Evolutionary conservation across 805 yeast genomes (phyloP).

Genomic region (Jamesozyma hellenica): DNA sequence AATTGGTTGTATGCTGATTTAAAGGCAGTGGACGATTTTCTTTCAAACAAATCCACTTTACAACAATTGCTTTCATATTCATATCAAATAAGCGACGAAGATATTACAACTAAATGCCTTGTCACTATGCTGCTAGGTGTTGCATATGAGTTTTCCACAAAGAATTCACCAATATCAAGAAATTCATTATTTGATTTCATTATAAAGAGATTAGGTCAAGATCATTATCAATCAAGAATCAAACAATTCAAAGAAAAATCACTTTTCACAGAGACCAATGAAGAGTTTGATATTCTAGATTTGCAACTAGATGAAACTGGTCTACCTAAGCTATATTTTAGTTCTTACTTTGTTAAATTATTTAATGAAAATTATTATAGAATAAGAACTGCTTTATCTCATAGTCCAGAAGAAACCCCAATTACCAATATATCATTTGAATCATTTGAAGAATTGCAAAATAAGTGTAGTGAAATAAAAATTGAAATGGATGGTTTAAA

Average conservation of each 20-base stretch:
- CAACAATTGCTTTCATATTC: slow-evolving; percentile 61
- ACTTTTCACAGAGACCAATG: slow-evolving; percentile 42
- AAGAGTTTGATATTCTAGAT: slow-evolving; percentile 35
- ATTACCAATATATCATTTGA: slow-evolving; percentile 52
- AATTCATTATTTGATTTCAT: slow-evolving; percentile 50
- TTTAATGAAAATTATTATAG: slow-evolving; percentile 62
- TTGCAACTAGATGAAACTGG: slow-evolving; percentile 71
- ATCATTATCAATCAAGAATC: slow-evolving; percentile 64
- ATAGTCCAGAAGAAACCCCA: slow-evolving; percentile 70
- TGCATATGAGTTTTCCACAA: slow-evolving; percentile 71
- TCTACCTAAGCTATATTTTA: slow-evolving; percentile 73
- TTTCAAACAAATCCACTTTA: slow-evolving; percentile 55
- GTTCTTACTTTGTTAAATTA: slow-evolving; percentile 49
- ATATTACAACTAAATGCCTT: slow-evolving; percentile 60
- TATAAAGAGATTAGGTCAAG: slow-evolving; percentile 66
- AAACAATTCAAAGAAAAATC: slow-evolving; percentile 58
- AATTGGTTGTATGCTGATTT: slow-evolving; percentile 73
- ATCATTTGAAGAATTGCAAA: slow-evolving; percentile 33
- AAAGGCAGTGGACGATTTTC: slow-evolving; percentile 63
- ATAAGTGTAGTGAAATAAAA: slow-evolving; percentile 27
- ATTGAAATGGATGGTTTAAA: slow-evolving; percentile 26
- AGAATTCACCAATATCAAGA: slow-evolving; percentile 45
- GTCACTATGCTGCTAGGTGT: slow-evolving; percentile 63
- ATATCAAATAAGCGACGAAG: slow-evolving; percentile 41
- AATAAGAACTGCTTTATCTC: slow-evolving; percentile 58